A percentile compares a stretch with the other conserved stretches of the same genome.
These are phyloP conservation scores for Hypsizygus ulmarius DNA, from an alignment of 1,284 basidiomycete species.

Conservation along the genomic window DNA sequence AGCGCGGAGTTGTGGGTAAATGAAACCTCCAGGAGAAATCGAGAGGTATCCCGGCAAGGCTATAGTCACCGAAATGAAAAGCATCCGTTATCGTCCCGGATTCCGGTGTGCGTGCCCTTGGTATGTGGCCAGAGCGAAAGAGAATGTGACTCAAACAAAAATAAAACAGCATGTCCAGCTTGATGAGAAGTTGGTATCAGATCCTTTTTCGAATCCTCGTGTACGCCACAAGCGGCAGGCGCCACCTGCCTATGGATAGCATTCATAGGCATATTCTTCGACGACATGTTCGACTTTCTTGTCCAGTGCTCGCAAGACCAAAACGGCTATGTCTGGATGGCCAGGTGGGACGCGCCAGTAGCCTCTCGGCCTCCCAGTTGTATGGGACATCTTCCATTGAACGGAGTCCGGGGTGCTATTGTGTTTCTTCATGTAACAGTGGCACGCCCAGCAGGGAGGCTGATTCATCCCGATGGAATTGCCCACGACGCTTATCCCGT, in stretches of 20 bases:
- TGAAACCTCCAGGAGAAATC: too few relatives aligned
- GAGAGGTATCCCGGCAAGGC: too few relatives aligned
- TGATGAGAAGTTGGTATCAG: too few relatives aligned
- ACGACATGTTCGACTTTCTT: conserved; percentile 10
- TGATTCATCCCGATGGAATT: conserved; percentile 14
- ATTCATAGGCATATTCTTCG: conserved; percentile 17
- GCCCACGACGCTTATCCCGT: conserved; percentile 8
- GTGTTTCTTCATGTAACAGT: conserved; percentile 11
- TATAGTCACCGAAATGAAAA: too few relatives aligned
- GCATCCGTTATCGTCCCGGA: too few relatives aligned
- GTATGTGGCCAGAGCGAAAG: too few relatives aligned
- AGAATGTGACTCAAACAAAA: too few relatives aligned
- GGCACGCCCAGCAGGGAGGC: conserved; percentile 18
- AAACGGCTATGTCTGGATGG: conserved; percentile 1
- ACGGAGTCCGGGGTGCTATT: neutral
- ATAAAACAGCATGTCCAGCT: too few relatives aligned
- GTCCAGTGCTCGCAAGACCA: conserved; percentile 7
- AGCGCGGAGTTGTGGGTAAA: too few relatives aligned
- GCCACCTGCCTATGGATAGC: neutral
- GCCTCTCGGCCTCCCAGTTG: conserved; percentile 14
- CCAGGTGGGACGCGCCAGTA: conserved; percentile 16
- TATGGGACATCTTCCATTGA: conserved; percentile 14
- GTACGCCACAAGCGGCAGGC: too few relatives aligned
- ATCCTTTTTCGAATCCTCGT: too few relatives aligned
- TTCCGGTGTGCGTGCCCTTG: too few relatives aligned